Percentiles rank a stretch among this genome's conserved stretches.
Conservation (phyloP, 2,329 filamentous ascomycete species). For the Sclerotinia borealis region DNA sequence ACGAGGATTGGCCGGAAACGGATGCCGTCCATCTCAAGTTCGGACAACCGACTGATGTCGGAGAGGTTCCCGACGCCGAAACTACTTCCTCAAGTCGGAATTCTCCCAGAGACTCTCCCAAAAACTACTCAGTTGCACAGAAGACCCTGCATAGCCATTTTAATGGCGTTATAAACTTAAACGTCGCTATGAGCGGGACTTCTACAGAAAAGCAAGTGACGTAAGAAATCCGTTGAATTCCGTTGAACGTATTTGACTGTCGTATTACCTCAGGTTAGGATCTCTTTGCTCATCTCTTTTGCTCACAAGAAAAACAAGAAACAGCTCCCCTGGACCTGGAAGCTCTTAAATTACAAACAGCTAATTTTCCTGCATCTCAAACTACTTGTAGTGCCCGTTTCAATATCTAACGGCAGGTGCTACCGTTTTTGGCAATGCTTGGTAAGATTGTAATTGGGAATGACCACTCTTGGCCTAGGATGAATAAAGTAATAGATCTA, state of each 20-base stretch:
- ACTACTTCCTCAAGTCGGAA: not conserved
- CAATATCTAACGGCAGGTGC: not conserved
- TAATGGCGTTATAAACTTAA: not conserved
- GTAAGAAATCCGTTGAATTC: not conserved
- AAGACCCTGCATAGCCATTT: not conserved
- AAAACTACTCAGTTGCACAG: not conserved
- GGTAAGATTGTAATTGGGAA: not conserved
- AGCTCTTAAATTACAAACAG: not conserved
- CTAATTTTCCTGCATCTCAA: not conserved
- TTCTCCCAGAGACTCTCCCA: not conserved
- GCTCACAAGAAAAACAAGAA: not conserved
- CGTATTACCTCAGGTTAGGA: not conserved
- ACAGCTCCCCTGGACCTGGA: not conserved
- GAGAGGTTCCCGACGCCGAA: not conserved
- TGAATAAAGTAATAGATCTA: not conserved
- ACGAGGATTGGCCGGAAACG: not conserved
- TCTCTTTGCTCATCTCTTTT: no score
- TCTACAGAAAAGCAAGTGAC: not conserved
- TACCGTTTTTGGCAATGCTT: not conserved
- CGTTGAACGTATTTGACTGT: not conserved
- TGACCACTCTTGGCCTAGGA: not conserved
- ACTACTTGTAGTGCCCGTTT: not conserved
- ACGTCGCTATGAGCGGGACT: not conserved
- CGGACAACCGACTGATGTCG: not conserved
- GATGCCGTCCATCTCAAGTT: constrained; percentile 4